phyloP scores from a whole-genome alignment of 1,284 basidiomycete genomes.

The Hemileia vastatrix region DNA sequence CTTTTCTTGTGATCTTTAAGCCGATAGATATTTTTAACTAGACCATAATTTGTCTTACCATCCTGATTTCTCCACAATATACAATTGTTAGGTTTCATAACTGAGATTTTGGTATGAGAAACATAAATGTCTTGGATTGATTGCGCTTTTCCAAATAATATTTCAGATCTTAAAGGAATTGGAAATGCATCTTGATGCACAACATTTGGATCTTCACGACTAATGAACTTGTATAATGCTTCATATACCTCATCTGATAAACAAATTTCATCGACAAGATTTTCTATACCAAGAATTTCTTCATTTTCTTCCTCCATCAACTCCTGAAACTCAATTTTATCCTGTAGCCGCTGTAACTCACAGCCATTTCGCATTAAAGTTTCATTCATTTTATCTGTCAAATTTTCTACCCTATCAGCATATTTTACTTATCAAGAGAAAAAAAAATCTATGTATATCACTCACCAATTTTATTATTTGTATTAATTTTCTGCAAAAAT shows the following conservation, averaged over 20 bases:
- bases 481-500: constrained; percentile 15
- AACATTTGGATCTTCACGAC: background rate
- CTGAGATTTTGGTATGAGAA: background rate
- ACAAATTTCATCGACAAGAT: background rate
- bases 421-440: background rate
- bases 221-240: background rate
- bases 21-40: constrained; percentile 4
- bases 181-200: background rate
- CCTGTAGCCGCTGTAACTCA: background rate
- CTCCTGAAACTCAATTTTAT: background rate
- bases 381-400: background rate
- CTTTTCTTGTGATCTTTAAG: background rate
- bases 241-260: background rate
- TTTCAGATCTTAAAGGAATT: background rate
- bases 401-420: background rate
- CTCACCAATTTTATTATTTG: constrained; percentile 12
- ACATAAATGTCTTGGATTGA: background rate
- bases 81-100: constrained; percentile 7
- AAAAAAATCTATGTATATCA: background rate
- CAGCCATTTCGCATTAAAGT: constrained; percentile 1
- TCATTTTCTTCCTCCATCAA: background rate
- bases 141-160: background rate
- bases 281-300: background rate
- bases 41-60: background rate
- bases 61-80: background rate